Conservation (phyloP, 2,329 filamentous ascomycete species). For the Lizonia empirigonia region DNA sequence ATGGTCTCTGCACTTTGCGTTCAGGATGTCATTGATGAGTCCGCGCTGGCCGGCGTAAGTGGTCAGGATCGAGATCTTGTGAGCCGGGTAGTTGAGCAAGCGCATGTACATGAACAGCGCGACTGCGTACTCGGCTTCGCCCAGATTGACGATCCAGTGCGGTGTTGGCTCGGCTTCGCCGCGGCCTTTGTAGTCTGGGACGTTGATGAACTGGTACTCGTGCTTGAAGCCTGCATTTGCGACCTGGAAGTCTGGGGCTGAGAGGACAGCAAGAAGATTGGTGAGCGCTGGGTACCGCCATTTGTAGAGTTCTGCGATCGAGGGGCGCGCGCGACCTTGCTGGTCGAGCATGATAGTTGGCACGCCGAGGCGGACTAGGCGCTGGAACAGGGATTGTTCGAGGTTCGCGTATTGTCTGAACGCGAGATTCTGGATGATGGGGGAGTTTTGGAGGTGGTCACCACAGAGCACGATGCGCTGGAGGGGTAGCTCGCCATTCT, state of each 20-base stretch:
- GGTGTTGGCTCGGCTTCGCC: slow-evolving; percentile 90
- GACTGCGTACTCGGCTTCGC: slow-evolving; percentile 95
- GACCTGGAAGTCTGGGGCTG: slow-evolving; percentile 70
- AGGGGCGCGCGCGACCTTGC: slow-evolving; percentile 87
- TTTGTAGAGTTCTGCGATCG: slow-evolving; percentile 85
- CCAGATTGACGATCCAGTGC: slow-evolving; percentile 95
- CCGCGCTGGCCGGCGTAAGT: slow-evolving; percentile 93
- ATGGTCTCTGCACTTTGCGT: slow-evolving; percentile 81
- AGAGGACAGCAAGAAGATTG: slow-evolving; percentile 77
- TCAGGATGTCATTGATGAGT: slow-evolving; percentile 84
- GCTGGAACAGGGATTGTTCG: slow-evolving; percentile 92
- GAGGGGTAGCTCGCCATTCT: slow-evolving; percentile 72
- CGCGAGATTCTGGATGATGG: slow-evolving; percentile 90
- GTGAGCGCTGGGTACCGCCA: slow-evolving; percentile 88
- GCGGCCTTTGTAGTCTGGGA: slow-evolving; percentile 86
- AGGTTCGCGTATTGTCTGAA: slow-evolving; percentile 95
- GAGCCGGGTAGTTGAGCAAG: slow-evolving; percentile 85
- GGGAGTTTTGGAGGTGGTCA: slow-evolving; percentile 96
- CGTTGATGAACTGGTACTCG: slow-evolving; percentile 96
- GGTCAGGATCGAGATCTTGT: slow-evolving; percentile 83
- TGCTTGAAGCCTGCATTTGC: slow-evolving; percentile 93
- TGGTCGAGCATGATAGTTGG: slow-evolving; percentile 88
- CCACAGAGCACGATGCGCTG: slow-evolving; percentile 91
- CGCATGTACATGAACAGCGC: slow-evolving; percentile 98
- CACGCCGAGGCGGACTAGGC: slow-evolving; percentile 89